Conservation (phyloP, 1,139 yeast genomes). For the Lodderomyces theae region DNA sequence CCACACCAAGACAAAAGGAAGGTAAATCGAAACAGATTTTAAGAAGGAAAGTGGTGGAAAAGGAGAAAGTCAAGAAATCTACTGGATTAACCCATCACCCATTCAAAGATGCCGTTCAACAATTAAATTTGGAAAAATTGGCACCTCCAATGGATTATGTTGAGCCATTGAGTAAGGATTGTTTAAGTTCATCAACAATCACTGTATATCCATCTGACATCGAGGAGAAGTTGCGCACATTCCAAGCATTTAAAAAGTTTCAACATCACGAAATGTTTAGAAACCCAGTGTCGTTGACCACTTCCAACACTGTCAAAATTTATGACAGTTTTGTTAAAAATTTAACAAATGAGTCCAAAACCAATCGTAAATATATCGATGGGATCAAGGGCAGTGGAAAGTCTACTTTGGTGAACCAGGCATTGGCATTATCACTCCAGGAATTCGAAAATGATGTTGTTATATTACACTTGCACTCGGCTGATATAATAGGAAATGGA, state of each 20-base stretch:
- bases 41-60: slow-evolving; percentile 25
- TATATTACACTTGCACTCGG: slow-evolving; percentile 64
- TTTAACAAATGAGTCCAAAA: slow-evolving; percentile 20
- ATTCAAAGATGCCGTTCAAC: slow-evolving; percentile 40
- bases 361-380: slow-evolving; percentile 55
- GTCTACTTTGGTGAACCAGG: slow-evolving; percentile 69
- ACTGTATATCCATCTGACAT: slow-evolving; percentile 23
- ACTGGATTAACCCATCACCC: slow-evolving; percentile 45
- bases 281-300: slow-evolving; percentile 55
- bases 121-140: slow-evolving; percentile 16
- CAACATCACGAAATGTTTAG: slow-evolving; percentile 64
- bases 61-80: slow-evolving; percentile 14
- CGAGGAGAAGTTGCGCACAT: slow-evolving; percentile 24
- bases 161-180: slow-evolving; percentile 1
- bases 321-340: slow-evolving; percentile 25
- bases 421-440: slow-evolving; percentile 56
- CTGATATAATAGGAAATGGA: slow-evolving; percentile 66
- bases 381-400: slow-evolving; percentile 85
- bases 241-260: slow-evolving; percentile 57
- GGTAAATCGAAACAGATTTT: slow-evolving; percentile 21
- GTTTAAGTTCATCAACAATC: slow-evolving; percentile 15
- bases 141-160: slow-evolving; percentile 7
- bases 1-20: slow-evolving; percentile 20
- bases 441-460: slow-evolving; percentile 45
- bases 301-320: slow-evolving; percentile 29